Evolutionary conservation across 2,329 filamentous ascomycete species (phyloP).

Genomic region (Cytospora schulzeri): DNA sequence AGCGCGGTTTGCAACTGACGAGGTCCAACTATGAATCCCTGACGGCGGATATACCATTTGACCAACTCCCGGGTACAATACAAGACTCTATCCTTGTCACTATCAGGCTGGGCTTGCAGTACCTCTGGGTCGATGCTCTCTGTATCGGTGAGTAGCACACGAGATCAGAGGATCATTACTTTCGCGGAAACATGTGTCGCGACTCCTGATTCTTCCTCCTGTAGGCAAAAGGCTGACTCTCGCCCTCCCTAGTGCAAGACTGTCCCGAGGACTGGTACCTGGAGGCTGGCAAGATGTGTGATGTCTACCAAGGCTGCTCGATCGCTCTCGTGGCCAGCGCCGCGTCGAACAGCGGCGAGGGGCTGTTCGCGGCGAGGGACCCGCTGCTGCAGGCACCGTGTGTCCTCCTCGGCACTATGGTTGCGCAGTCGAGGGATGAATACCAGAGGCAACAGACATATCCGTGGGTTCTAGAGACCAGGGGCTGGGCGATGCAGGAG

Average conservation of each 20-base stretch:
- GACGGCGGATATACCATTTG: background rate
- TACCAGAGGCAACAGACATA: background rate
- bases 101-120: background rate
- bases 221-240: too few relatives aligned
- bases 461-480: background rate
- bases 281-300: background rate
- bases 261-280: background rate
- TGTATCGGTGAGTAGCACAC: background rate
- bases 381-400: background rate
- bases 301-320: constrained; percentile 3
- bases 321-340: background rate
- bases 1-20: background rate
- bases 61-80: background rate
- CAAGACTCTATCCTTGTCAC: constrained; percentile 10
- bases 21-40: background rate
- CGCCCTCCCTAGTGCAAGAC: background rate
- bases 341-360: background rate
- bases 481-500: constrained; percentile 2
- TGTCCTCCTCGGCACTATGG: background rate
- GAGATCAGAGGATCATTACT: too few relatives aligned
- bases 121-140: constrained; percentile 13
- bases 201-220: too few relatives aligned
- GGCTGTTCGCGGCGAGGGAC: background rate
- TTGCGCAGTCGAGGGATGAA: background rate
- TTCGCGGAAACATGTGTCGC: too few relatives aligned